phyloP scores from a whole-genome alignment of 1,284 basidiomycete species.

The Stygiomarasmius scandens region DNA sequence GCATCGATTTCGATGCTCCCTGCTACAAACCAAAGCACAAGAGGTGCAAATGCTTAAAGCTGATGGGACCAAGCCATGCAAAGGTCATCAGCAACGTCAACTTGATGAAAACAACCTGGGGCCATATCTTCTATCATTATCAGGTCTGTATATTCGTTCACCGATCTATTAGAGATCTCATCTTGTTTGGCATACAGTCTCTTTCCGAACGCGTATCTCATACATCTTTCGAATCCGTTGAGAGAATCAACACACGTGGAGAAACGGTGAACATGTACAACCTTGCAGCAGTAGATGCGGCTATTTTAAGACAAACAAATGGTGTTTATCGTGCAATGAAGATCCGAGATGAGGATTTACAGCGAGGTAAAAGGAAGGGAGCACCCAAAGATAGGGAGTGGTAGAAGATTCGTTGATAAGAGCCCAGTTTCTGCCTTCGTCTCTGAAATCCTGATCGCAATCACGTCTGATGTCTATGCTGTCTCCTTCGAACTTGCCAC shows the following conservation, averaged over 20 bases:
- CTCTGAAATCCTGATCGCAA: too few relatives aligned
- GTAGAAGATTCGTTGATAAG: not conserved
- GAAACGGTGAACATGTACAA: not conserved
- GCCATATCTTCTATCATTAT: conserved; percentile 13
- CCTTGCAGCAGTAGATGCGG: conserved; percentile 8
- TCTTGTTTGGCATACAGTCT: not conserved
- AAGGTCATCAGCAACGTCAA: conserved; percentile 12
- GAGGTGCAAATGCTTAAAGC: conserved; percentile 1
- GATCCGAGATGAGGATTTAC: conserved; percentile 3
- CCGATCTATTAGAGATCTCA: not conserved
- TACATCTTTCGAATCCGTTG: not conserved
- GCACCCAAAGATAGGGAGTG: conserved; percentile 8
- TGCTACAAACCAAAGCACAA: conserved; percentile 8
- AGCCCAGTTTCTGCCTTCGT: too few relatives aligned
- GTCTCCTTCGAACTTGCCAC: too few relatives aligned
- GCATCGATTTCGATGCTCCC: conserved; percentile 6
- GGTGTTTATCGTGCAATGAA: not conserved
- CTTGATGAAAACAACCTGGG: conserved; percentile 7
- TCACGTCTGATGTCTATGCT: too few relatives aligned
- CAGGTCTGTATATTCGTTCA: not conserved
- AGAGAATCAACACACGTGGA: not conserved
- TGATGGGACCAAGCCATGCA: conserved; percentile 8
- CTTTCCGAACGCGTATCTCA: conserved; percentile 1
- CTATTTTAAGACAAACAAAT: conserved; percentile 1
- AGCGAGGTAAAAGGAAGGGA: not conserved